Percentiles rank a stretch among this genome's conserved stretches.
These are phyloP conservation scores for Lactuca sativa DNA, from an alignment of 129 eudicot genomes.

Conservation along the genomic window DNA sequence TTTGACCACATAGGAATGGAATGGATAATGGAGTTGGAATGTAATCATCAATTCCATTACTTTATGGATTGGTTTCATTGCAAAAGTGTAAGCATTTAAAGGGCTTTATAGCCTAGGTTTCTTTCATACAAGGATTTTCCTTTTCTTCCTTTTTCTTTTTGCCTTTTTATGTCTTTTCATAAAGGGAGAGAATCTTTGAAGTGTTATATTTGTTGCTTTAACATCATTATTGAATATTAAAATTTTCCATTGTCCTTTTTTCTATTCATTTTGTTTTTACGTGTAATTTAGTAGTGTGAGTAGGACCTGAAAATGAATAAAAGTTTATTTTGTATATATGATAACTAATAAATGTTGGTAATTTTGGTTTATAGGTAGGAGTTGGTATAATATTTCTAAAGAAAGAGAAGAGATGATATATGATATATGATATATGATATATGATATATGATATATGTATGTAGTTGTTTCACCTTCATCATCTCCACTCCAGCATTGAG, in stretches of 20 bases:
- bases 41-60: too few species aligned
- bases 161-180: neutral
- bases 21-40: too few species aligned
- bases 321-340: too few species aligned
- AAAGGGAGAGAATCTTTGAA: conserved; percentile 1
- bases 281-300: neutral
- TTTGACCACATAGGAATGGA: too few species aligned
- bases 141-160: neutral
- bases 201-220: neutral
- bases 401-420: conserved; percentile 1
- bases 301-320: neutral
- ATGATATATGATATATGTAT: neutral
- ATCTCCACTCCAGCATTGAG: neutral
- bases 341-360: neutral
- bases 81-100: too few species aligned
- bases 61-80: too few species aligned
- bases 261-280: conserved; percentile 5
- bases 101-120: neutral
- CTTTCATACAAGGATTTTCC: neutral
- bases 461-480: conserved; percentile 4
- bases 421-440: too few species aligned
- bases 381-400: neutral
- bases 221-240: neutral
- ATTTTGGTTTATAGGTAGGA: conserved; percentile 26
- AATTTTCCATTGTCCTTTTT: conserved; percentile 1